A percentile compares a stretch with the other conserved stretches of the same genome.
phyloP scores from a whole-genome alignment of 2,329 filamentous ascomycete genomes.

The Orbilia oligospora region DNA sequence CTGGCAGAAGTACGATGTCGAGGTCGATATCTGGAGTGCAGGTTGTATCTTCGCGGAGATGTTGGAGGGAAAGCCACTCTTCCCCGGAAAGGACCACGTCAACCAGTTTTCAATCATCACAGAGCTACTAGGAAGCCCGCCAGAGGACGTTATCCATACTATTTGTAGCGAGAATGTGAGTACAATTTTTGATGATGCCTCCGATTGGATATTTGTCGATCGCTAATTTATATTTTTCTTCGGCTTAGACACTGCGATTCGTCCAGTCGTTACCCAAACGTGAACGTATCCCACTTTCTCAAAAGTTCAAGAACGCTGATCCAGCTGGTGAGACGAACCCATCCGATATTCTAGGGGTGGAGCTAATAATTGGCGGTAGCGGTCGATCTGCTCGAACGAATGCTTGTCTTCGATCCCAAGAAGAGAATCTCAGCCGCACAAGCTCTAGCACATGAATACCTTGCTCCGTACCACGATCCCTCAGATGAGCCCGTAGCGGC shows the following conservation, averaged over 20 bases:
- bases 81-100: slow-evolving; percentile 98
- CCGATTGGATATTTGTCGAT: background rate
- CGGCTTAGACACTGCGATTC: slow-evolving; percentile 79
- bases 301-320: slow-evolving; percentile 97
- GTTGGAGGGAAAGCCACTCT: slow-evolving; percentile 97
- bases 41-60: slow-evolving; percentile 99
- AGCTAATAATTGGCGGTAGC: slow-evolving; percentile 71
- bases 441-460: slow-evolving; percentile 90
- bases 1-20: slow-evolving; percentile 99
- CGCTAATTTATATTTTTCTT: slow-evolving; percentile 35
- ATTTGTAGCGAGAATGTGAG: slow-evolving; percentile 97
- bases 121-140: slow-evolving; percentile 93
- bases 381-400: slow-evolving; percentile 91
- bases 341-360: background rate
- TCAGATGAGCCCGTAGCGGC: slow-evolving; percentile 95
- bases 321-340: slow-evolving; percentile 75
- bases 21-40: slow-evolving; percentile 99
- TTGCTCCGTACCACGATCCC: slow-evolving; percentile 96
- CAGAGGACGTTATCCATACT: slow-evolving; percentile 97
- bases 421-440: slow-evolving; percentile 90
- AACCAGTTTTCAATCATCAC: slow-evolving; percentile 99
- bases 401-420: slow-evolving; percentile 99
- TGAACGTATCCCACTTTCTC: slow-evolving; percentile 84
- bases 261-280: slow-evolving; percentile 97
- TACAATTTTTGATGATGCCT: background rate